Conservation (phyloP, 768 basidiomycete species). For the Kondoa subrosea region DNA sequence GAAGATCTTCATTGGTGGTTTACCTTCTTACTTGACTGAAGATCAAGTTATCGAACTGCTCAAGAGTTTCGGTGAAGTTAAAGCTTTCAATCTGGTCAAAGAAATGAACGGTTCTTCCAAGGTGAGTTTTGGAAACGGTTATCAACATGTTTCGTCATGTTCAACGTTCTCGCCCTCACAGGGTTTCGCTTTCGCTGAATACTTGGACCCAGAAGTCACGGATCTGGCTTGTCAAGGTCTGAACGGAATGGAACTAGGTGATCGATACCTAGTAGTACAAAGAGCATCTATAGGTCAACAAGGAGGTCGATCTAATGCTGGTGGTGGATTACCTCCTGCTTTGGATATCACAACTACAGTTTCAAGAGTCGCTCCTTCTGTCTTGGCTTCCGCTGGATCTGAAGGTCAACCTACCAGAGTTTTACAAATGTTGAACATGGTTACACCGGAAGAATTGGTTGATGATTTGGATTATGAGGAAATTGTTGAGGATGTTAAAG, state of each 20-base stretch:
- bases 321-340: slow-evolving; percentile 24
- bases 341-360: slow-evolving; percentile 17
- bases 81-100: slow-evolving; percentile 93
- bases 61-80: slow-evolving; percentile 92
- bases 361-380: slow-evolving; percentile 24
- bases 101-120: slow-evolving; percentile 80
- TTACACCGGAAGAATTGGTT: slow-evolving; percentile 72
- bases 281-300: slow-evolving; percentile 67
- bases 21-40: slow-evolving; percentile 89
- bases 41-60: slow-evolving; percentile 96
- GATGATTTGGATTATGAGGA: slow-evolving; percentile 88
- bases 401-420: slow-evolving; percentile 43
- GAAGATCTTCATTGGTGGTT: slow-evolving; percentile 92
- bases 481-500: slow-evolving; percentile 81
- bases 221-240: slow-evolving; percentile 91
- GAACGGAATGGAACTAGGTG: slow-evolving; percentile 94
- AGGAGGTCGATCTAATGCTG: slow-evolving; percentile 19
- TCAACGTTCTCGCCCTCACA: slow-evolving; percentile 30
- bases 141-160: background rate
- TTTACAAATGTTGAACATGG: slow-evolving; percentile 97
- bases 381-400: slow-evolving; percentile 26
- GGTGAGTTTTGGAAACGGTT: slow-evolving; percentile 31
- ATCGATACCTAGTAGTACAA: slow-evolving; percentile 86
- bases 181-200: slow-evolving; percentile 99
- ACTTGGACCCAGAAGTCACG: slow-evolving; percentile 70